A percentile compares a stretch with the other conserved stretches of the same genome.
Evolutionary conservation across 2,329 filamentous ascomycete genomes (phyloP).

Genomic region (Kalmusia sp.): DNA sequence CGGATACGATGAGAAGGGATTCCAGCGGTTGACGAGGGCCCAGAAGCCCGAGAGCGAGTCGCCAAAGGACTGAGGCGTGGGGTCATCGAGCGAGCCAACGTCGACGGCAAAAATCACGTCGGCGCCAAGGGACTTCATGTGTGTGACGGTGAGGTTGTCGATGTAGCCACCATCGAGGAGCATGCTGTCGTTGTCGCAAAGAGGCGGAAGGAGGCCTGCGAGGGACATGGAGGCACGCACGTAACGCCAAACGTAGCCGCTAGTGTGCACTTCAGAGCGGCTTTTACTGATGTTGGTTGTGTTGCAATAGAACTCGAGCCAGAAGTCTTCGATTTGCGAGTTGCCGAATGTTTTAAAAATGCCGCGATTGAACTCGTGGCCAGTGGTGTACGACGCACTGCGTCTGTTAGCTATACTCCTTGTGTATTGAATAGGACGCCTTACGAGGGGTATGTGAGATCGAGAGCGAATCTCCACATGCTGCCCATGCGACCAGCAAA

Average conservation of each 20-base stretch:
- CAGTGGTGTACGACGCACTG: conserved; percentile 89
- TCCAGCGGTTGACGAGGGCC: conserved; percentile 96
- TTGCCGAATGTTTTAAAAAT: conserved; percentile 99
- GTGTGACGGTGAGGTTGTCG: conserved; percentile 93
- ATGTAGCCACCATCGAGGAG: conserved; percentile 95
- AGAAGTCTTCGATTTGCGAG: conserved; percentile 97
- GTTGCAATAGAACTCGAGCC: conserved; percentile 99
- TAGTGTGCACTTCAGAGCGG: conserved; percentile 89
- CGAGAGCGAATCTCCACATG: conserved; percentile 97
- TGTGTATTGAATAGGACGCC: conserved; percentile 13
- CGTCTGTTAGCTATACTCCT: conserved; percentile 16
- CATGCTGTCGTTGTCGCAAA: conserved; percentile 98
- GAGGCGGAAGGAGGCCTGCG: conserved; percentile 86
- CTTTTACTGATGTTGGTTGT: conserved; percentile 98
- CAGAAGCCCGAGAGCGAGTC: conserved; percentile 95
- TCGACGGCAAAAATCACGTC: conserved; percentile 96
- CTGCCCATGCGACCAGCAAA: conserved; percentile 99
- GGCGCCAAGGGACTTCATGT: conserved; percentile 94
- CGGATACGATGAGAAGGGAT: conserved; percentile 85
- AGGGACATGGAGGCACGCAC: conserved; percentile 96
- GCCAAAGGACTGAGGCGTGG: conserved; percentile 89
- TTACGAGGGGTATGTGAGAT: conserved; percentile 89
- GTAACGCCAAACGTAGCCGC: conserved; percentile 97
- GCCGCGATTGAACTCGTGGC: conserved; percentile 97
- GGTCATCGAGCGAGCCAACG: conserved; percentile 89